A percentile compares a stretch with the other conserved stretches of the same genome.
phyloP scores from a whole-genome alignment of 495 filamentous ascomycete genomes.

The Talaromyces borbonicus region DNA sequence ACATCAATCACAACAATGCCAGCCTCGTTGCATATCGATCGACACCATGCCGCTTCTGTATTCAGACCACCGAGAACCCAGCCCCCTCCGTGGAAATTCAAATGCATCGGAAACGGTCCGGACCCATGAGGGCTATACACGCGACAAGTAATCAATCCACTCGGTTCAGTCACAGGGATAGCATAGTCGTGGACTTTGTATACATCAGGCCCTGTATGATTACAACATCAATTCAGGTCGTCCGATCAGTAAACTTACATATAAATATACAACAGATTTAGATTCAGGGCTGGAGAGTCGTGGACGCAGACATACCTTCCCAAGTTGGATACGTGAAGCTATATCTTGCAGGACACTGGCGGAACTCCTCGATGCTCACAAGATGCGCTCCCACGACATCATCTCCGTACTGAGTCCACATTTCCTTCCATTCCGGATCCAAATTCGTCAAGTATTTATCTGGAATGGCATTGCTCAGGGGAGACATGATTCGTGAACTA shows the following conservation, averaged over 20 bases:
- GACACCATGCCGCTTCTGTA: slow-evolving; percentile 29
- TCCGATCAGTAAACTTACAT: neutral
- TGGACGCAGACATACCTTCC: slow-evolving; percentile 22
- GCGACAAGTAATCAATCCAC: slow-evolving; percentile 29
- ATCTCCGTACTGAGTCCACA: slow-evolving; percentile 13
- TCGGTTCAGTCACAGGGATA: slow-evolving; percentile 21
- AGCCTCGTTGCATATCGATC: slow-evolving; percentile 32
- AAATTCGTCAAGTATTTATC: slow-evolving; percentile 10
- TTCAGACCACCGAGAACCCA: slow-evolving; percentile 35
- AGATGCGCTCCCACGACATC: slow-evolving; percentile 14
- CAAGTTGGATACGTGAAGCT: slow-evolving; percentile 24
- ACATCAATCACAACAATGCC: slow-evolving; percentile 33
- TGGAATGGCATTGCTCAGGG: slow-evolving; percentile 7
- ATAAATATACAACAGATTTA: neutral
- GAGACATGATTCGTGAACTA: neutral
- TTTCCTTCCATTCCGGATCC: slow-evolving; percentile 13
- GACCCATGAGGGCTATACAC: slow-evolving; percentile 22
- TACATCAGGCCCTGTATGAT: slow-evolving; percentile 20
- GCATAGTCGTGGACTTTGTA: slow-evolving; percentile 20
- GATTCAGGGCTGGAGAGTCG: too few species aligned
- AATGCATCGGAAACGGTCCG: slow-evolving; percentile 32
- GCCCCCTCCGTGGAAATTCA: slow-evolving; percentile 39
- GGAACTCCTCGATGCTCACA: slow-evolving; percentile 23
- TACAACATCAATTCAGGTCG: too few species aligned
- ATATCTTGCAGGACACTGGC: slow-evolving; percentile 24